Evolutionary conservation across 768 basidiomycete species (phyloP).

Genomic region (Amanita pallidorosea): DNA sequence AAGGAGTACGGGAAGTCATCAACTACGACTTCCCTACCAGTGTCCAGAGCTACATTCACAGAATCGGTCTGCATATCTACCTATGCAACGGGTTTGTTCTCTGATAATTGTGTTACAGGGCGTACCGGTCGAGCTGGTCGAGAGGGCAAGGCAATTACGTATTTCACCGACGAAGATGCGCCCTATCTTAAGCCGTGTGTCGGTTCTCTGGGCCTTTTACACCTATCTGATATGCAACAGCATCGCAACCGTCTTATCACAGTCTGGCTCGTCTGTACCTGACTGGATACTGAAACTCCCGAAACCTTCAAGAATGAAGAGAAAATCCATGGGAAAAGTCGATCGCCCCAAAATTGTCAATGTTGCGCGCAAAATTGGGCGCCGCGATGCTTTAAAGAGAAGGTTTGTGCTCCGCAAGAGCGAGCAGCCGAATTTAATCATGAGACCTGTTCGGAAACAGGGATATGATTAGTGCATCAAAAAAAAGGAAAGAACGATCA

Average conservation of each 20-base stretch:
- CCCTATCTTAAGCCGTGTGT: constrained; percentile 83
- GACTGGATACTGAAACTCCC: constrained; percentile 95
- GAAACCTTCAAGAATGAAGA: constrained; percentile 85
- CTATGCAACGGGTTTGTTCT: not conserved
- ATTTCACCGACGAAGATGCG: constrained; percentile 90
- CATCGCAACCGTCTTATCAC: constrained; percentile 90
- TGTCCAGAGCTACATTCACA: constrained; percentile 91
- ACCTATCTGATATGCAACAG: constrained; percentile 23
- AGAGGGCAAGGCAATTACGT: constrained; percentile 89
- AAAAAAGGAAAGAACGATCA: constrained; percentile 44
- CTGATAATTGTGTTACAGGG: constrained; percentile 30
- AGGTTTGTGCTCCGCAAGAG: constrained; percentile 28
- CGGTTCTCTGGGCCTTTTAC: not conserved
- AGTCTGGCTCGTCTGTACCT: constrained; percentile 85
- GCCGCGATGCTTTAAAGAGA: constrained; percentile 62
- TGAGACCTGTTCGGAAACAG: constrained; percentile 22
- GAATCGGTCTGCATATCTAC: constrained; percentile 55
- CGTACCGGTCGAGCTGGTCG: constrained; percentile 92
- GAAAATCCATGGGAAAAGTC: constrained; percentile 73
- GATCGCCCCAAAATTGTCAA: constrained; percentile 73
- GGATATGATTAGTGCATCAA: constrained; percentile 72
- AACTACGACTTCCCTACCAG: constrained; percentile 97
- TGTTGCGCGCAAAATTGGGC: constrained; percentile 55
- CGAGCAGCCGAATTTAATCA: not conserved
- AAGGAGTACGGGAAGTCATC: constrained; percentile 85